Evolutionary conservation across 305 asterid species (phyloP), one percentile per base, ranked within the genome.

Genomic region (Caryopteris hybrid): DNA sequence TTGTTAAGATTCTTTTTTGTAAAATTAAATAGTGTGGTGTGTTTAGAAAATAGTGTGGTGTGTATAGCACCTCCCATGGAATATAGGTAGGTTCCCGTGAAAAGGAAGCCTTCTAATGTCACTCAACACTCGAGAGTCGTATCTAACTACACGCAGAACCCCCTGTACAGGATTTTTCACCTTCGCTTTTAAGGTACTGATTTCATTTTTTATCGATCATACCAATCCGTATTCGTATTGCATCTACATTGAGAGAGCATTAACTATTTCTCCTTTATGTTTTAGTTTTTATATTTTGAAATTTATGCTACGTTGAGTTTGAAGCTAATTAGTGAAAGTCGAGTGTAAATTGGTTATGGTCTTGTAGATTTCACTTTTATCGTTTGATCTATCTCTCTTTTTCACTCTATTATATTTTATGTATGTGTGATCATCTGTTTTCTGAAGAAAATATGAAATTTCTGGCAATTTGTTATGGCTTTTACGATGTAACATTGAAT

Each of bases 251-350:
- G 4, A 4, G 45, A 33, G 45, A 43, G 10, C 60, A 45, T 55
- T 23, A 16, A 58, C 31, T 20, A 20, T 54, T 27, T 41, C 23
- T 0, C 4, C 20, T 16, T 68, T 39, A 6, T 9, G 14, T 53
- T 42, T 17, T 10, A 5, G 6, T 20, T 29, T 48, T 60, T 17
- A 25, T 12, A 21, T 43, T 29, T 21, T 25, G 31, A 25, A 25
- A 25, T 25, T 25, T 25, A 25, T 3, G 52, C 68, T 46, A 43
- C 65, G 27, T 47, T 27, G 31, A 54, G 55, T 14, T 27, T 41
- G 64, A 31, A 23, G 5, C 45, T 45, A 54, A 41, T 45, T 18
- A 55, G 45, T 64, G 62, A 65, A 34, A 25, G 58, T 73, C 52
- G 52, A 58, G 34, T 12, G 0, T 41, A 29, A 39, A n/a, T 73